Base-by-base conservation (phyloP, 1,284 basidiomycete species). In the Rhodotorula sp. region DNA sequence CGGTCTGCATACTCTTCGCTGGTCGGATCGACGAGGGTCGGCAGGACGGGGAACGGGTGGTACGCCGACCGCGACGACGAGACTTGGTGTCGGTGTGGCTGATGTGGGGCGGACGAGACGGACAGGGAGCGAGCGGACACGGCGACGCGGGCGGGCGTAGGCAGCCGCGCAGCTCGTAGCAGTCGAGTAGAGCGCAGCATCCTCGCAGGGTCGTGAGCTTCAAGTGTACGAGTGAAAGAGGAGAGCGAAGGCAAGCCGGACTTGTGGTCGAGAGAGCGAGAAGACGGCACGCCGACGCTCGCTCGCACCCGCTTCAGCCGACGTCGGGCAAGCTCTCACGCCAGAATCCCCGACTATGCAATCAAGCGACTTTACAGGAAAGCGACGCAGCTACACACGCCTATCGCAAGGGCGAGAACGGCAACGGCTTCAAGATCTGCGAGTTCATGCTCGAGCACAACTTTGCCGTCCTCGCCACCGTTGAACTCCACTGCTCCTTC, bases 391-490 rank as follows among this genome's bases (percentile, higher is more conserved):
- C 47, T 23, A 23, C 19, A 23, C 21, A 16, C 18, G 12, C 16
- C 28, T 26, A 55, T 26, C 54, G 23, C 12, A 55, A 15, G 14
- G 54, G 54, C 78, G 90, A 91, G 82, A 88, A 93, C 50, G 88
- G 83, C 59, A 93, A 83, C 38, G 91, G 88, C 65, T 84, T 82
- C 68, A 93, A 82, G 77, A 93, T 87, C 77, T 87, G 87, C 21
- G 89, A 86, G 79, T 92, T 89, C 92, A 93, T 93, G 52, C 83
- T 83, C 79, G 86, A 88, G 26, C 90, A 87, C 64, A 91, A 83
- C 78, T 91, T 88, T 28, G 90, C 84, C 15, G 91, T 93, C 91
- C 93, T 79, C 18, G 52, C 68, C 81, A 60, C 58, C 45, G 58
- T 60, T 45, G 58, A 60, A 16, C 43, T 47, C 58, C 58, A 60